phyloP scores from a whole-genome alignment of 768 basidiomycete genomes.

The Pleurotus giganteus region DNA sequence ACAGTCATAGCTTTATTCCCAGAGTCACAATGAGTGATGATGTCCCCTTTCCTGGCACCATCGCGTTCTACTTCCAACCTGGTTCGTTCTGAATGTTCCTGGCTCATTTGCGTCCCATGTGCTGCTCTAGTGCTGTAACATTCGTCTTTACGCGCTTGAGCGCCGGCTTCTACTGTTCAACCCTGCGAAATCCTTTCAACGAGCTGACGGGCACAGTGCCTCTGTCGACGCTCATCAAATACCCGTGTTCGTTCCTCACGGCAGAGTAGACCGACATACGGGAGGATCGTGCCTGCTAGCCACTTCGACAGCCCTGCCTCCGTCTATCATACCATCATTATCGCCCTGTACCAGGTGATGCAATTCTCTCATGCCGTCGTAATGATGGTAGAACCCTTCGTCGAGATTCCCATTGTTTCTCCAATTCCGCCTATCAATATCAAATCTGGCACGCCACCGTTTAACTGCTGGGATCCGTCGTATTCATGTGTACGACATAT shows the following conservation, averaged over 20 bases:
- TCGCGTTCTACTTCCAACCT: background rate
- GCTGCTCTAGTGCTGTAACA: no score
- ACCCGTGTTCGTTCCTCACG: background rate
- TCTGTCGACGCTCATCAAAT: no score
- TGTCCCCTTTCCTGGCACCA: background rate
- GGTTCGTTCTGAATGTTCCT: background rate
- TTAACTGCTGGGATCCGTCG: background rate
- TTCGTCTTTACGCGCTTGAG: no score
- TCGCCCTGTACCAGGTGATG: no score
- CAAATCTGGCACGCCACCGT: background rate
- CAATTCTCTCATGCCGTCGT: background rate
- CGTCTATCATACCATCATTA: no score
- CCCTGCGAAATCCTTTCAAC: no score
- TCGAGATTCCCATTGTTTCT: no score
- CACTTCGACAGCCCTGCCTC: background rate
- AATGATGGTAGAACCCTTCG: background rate
- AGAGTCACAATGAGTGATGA: background rate
- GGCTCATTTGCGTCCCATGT: no score
- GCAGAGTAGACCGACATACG: background rate
- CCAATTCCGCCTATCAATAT: background rate
- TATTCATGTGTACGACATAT: background rate
- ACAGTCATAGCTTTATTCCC: background rate
- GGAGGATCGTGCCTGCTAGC: background rate
- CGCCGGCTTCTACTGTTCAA: no score
- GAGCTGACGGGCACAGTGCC: no score